A percentile compares a stretch with the other conserved stretches of the same genome.
Evolutionary conservation across 2,329 filamentous ascomycete genomes (phyloP).

Genomic region (Nemania diffusa): DNA sequence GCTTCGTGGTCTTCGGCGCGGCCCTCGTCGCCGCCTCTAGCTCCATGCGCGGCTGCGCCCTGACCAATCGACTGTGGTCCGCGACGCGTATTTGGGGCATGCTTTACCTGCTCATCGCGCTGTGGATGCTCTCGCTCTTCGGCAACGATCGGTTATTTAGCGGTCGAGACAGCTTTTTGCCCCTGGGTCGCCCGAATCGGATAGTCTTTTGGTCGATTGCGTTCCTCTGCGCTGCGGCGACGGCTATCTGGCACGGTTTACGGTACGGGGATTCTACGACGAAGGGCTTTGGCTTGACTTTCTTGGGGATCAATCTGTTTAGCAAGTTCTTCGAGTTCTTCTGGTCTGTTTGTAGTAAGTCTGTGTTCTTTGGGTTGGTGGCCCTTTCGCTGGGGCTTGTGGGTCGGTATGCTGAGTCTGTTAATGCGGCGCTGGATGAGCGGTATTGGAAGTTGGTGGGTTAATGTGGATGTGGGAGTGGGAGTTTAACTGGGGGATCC

Average conservation of each 20-base stretch:
- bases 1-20: constrained; percentile 26
- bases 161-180: neutral
- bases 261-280: constrained; percentile 26
- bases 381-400: constrained; percentile 25
- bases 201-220: constrained; percentile 18
- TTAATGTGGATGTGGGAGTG: too few species aligned
- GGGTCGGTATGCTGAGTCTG: constrained; percentile 34
- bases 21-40: constrained; percentile 19
- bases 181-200: neutral
- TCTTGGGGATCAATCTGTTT: constrained; percentile 33
- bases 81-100: constrained; percentile 35
- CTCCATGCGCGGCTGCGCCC: constrained; percentile 22
- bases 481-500: too few species aligned
- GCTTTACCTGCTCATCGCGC: constrained; percentile 29
- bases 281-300: constrained; percentile 33
- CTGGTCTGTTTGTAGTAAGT: constrained; percentile 28
- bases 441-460: too few species aligned
- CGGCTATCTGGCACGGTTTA: constrained; percentile 14
- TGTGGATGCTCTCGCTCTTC: constrained; percentile 31
- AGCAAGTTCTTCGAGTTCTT: constrained; percentile 30
- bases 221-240: constrained; percentile 23
- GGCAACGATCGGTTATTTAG: constrained; percentile 3
- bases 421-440: constrained; percentile 15
- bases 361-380: constrained; percentile 28
- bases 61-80: too few species aligned